A percentile compares a stretch with the other conserved stretches of the same genome.
These are phyloP conservation scores for Ganoderma multipileum DNA, from an alignment of 1,284 basidiomycete species.

Conservation along the genomic window DNA sequence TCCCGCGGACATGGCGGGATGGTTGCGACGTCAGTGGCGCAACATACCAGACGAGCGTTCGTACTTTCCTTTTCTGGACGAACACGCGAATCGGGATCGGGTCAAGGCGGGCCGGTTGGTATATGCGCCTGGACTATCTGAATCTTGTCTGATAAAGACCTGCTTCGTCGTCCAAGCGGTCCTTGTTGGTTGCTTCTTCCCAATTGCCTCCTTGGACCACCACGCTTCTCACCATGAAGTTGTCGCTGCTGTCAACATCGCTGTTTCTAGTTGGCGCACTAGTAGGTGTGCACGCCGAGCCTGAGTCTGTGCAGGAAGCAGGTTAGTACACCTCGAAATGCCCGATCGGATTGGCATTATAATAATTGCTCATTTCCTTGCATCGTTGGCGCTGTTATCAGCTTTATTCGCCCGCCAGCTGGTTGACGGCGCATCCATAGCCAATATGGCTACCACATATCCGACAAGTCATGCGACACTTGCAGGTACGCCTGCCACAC, in stretches of 20 bases:
- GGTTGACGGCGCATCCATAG: conserved; percentile 49
- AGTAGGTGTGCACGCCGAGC: conserved; percentile 5
- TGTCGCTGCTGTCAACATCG: background rate
- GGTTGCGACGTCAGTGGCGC: background rate
- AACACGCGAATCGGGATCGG: conserved; percentile 6
- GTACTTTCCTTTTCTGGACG: conserved; percentile 11
- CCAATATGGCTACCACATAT: conserved; percentile 58
- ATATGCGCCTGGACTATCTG: background rate
- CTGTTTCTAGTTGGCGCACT: conserved; percentile 2
- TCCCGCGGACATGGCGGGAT: conserved; percentile 4
- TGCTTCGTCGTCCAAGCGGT: background rate
- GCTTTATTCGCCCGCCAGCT: conserved; percentile 52
- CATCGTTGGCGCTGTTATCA: conserved; percentile 29
- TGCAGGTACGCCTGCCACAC: conserved; percentile 42
- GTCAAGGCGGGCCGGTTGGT: background rate
- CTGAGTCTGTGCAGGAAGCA: conserved; percentile 41
- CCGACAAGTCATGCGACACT: conserved; percentile 49
- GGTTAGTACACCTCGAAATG: conserved; percentile 23
- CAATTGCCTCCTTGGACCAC: background rate
- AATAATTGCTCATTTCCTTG: background rate
- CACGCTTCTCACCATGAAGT: background rate
- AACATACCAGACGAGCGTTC: conserved; percentile 20
- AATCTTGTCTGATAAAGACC: conserved; percentile 14
- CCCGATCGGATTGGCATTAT: background rate
- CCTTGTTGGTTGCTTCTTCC: background rate